Conservation (phyloP, 495 filamentous ascomycete genomes). For the Hypoxylon lienhwacheense region DNA sequence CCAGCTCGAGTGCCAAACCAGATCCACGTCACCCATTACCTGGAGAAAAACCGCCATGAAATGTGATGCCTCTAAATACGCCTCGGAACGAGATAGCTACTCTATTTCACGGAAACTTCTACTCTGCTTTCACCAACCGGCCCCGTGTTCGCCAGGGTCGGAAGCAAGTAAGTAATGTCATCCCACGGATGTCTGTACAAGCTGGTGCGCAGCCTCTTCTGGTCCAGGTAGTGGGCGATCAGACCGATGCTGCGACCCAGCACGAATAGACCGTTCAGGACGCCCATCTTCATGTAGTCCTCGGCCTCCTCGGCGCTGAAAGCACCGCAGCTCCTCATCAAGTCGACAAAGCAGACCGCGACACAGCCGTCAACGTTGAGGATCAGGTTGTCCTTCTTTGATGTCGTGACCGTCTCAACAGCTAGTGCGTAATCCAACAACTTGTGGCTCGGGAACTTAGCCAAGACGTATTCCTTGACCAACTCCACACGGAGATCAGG, state of each 20-base stretch:
- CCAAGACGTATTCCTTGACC: constrained; percentile 97
- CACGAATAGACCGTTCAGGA: constrained; percentile 98
- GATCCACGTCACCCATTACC: constrained; percentile 5
- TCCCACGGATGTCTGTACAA: constrained; percentile 99
- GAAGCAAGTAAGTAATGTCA: constrained; percentile 95
- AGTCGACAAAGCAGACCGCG: constrained; percentile 97
- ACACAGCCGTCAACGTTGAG: constrained; percentile 98
- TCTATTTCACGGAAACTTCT: constrained; percentile 69
- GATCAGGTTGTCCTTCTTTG: constrained; percentile 99
- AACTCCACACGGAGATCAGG: constrained; percentile 98
- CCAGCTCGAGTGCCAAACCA: constrained; percentile 8
- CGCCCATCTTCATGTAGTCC: constrained; percentile 89
- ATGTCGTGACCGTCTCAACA: constrained; percentile 96
- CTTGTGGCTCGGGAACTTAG: constrained; percentile 95
- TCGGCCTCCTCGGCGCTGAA: constrained; percentile 83
- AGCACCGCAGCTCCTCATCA: constrained; percentile 96
- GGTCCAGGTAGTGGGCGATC: constrained; percentile 99
- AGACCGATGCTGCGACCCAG: constrained; percentile 94
- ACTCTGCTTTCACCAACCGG: constrained; percentile 87
- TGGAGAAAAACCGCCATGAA: not conserved
- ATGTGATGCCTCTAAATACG: constrained; percentile 20
- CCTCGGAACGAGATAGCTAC: constrained; percentile 10
- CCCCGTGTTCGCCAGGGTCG: constrained; percentile 70
- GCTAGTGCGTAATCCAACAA: constrained; percentile 97
- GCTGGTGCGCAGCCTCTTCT: constrained; percentile 97